Evolutionary conservation across 495 filamentous ascomycete genomes (phyloP), one percentile per base, ranked within the genome.

Genomic region (Tuber melanosporum): DNA sequence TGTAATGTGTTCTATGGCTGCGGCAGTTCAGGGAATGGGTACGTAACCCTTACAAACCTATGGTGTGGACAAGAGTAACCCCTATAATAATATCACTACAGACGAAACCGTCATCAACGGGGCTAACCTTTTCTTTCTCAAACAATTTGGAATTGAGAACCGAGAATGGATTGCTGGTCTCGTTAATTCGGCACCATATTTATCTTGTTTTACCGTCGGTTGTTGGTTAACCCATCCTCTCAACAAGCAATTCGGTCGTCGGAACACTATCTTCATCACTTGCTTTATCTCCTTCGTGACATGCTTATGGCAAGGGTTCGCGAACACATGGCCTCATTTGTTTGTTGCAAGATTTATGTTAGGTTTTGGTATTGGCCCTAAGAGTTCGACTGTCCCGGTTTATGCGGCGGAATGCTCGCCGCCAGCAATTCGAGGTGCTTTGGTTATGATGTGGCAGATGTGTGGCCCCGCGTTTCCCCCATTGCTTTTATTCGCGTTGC

Each of bases 391-490:
- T 1, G 92, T 93, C 2, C 92, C 92, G 0, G 88, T 94, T 46
- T 94, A 93, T 80, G 91, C 91, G 8, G 93, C 93, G 2, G 93
- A 95, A 82, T 91, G 88, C 46, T 87, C 90, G 0, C 92, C 93
- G 0, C 88, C 92, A 26, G 73, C 73, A 22, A 92, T 95, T 71
- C 89, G 93, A 57, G 93, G 93, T 45, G 93, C 92, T 20, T 80
- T 92, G 52, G 90, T 92, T 9, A 92, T 92, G 90, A 89, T 92
- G 82, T 95, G 93, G 93, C 93, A 94, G 83, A 90, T 93, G 89
- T 82, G 74, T 36, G 73, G 26, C 49, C 44, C 62, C 0, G 17
- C 41, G 12, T 14, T 8, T 42, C 20, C 22, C 20, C n/a, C 22
- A 9, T 42, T 6, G 20, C 39, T 52, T 47, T 15, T 22, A 7